Evolutionary conservation across 2,329 filamentous ascomycete species (phyloP).

Genomic region (Fusarium oxysporum): DNA sequence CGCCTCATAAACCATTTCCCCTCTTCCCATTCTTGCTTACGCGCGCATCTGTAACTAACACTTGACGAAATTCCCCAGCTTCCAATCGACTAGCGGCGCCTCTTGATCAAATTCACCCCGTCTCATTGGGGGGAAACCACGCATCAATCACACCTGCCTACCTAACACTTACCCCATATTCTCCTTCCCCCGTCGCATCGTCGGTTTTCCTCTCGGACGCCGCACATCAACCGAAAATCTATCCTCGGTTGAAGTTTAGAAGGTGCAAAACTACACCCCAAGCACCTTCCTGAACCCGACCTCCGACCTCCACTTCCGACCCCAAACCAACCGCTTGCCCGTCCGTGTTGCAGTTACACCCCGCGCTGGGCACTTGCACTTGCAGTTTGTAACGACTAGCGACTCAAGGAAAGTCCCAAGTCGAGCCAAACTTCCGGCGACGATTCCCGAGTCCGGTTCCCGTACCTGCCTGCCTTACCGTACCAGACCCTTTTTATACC

Average conservation of each 20-base stretch:
- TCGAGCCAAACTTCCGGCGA: constrained; percentile 32
- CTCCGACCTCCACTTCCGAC: constrained; percentile 29
- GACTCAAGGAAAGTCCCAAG: constrained; percentile 8
- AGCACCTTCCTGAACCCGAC: constrained; percentile 26
- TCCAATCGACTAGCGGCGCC: constrained; percentile 38
- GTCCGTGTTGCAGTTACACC: constrained; percentile 21
- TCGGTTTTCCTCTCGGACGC: constrained; percentile 45
- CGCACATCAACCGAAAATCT: constrained; percentile 42
- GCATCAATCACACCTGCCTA: constrained; percentile 10
- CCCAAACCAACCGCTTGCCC: constrained; percentile 30
- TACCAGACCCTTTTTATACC: constrained; percentile 39
- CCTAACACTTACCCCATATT: constrained; percentile 31
- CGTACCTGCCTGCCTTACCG: constrained; percentile 21
- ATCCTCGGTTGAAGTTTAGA: constrained; percentile 41
- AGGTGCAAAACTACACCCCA: constrained; percentile 16
- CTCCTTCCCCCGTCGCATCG: constrained; percentile 38
- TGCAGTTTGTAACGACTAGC: constrained; percentile 13
- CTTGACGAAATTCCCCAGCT: constrained; percentile 38
- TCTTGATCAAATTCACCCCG: constrained; percentile 45
- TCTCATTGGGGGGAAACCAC: constrained; percentile 42
- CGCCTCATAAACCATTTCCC: constrained; percentile 27
- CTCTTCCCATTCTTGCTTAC: constrained; percentile 13
- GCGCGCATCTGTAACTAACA: constrained; percentile 26
- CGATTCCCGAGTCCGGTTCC: constrained; percentile 40
- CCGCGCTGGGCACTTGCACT: constrained; percentile 27